Percentiles rank a stretch among this genome's conserved stretches.
phyloP scores from a whole-genome alignment of 1,284 basidiomycete species.

The Anthracocystis setariae region DNA sequence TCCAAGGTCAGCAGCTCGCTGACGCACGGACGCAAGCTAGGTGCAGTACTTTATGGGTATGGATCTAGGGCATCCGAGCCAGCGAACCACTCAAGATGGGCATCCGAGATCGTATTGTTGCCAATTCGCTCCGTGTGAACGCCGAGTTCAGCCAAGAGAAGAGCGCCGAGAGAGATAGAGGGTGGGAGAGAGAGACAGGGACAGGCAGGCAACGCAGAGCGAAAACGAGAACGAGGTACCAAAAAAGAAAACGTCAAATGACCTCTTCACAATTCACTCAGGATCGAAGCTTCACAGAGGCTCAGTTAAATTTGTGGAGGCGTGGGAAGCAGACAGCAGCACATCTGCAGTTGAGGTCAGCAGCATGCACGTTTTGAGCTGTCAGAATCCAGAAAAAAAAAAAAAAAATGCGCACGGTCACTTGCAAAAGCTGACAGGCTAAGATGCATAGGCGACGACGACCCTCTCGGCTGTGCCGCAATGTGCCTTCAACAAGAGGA shows the following conservation, averaged over 20 bases:
- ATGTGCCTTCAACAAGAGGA: background rate
- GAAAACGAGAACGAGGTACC: background rate
- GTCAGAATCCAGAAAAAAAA: constrained; percentile 2
- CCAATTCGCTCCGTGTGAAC: background rate
- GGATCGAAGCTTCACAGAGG: background rate
- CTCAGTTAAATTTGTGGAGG: background rate
- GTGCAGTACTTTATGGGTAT: background rate
- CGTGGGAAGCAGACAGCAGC: background rate
- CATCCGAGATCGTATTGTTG: constrained; percentile 8
- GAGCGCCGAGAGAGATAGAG: background rate
- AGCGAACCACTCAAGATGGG: constrained; percentile 7
- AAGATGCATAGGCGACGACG: constrained; percentile 6
- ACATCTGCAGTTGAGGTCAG: constrained; percentile 3
- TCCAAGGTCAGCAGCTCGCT: background rate
- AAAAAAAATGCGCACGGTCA: background rate
- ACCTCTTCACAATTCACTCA: too few species aligned
- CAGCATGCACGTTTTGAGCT: constrained; percentile 12
- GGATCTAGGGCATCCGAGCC: too few species aligned
- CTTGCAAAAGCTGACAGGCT: constrained; percentile 14
- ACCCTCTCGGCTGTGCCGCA: background rate
- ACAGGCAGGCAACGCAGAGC: background rate
- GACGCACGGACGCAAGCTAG: background rate
- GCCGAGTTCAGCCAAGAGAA: background rate
- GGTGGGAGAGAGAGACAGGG: background rate
- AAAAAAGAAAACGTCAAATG: constrained; percentile 1